Base-by-base conservation (phyloP, 306 rosid species). In the Ziziphus jujuba region DNA sequence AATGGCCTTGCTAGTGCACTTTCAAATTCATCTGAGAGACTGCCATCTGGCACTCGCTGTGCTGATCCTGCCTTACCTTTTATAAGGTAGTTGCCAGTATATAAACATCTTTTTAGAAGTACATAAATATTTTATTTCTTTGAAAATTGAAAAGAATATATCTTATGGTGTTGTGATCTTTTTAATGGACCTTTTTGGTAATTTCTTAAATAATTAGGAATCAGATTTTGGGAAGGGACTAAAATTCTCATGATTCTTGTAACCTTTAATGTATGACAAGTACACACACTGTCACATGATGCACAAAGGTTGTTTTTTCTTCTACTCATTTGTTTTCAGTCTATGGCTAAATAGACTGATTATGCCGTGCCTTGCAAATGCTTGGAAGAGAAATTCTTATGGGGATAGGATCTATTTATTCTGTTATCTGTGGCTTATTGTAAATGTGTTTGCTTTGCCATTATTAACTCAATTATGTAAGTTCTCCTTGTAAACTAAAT, bases 51-150 rank as follows among this genome's bases (percentile, higher is more conserved):
- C 58, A 85, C 97, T 59, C 99, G 92, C 56, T 77, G 87, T 82
- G 99, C 95, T 40, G 97, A 95, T 79, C 95, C 97, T 13, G 91
- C 96, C 59, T 77, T 95, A 66, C 99, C 99, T 76, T 95, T 95
- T 79, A 79, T 95, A 67, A 88, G 99, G 99, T 90, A 73, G 43
- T 76, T 67, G 35, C 65, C 65, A 28, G 56, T 67, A 43, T 56
- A 71, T 40, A 59, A 35, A 56, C n/a, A 5, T 51, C 33, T 43
- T 65, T n/a, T 31, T 43, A 52, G 33, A 43, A 47, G 56, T 44
- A 14, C 24, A 21, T 54, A 40, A 59, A 20, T 22, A 23, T 72
- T 47, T 59, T 66, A 38, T 59, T 48, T 50, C n/a, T 51, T 56
- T 44, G 52, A 28, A 65, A 66, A 49, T 57, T 54, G 49, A 40